These are phyloP conservation scores for Chlamydomonas eustigma DNA, from an alignment of 139 green algal genomes.

Conservation along the genomic window DNA sequence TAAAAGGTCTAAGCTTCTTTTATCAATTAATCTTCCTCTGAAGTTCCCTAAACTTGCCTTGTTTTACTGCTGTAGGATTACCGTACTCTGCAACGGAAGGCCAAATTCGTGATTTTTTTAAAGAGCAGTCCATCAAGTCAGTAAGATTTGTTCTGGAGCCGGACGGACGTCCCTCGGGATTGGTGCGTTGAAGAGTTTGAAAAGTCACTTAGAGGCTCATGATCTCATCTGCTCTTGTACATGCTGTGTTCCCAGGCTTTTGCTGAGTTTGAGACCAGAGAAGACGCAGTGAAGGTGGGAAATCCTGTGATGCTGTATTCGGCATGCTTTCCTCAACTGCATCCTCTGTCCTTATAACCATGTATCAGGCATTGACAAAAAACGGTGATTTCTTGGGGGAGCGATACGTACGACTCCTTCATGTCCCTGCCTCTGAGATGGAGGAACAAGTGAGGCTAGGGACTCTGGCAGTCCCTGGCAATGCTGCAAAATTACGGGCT, in stretches of 20 bases:
- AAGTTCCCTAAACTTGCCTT: neutral
- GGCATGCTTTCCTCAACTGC: neutral
- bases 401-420: constrained; percentile 63
- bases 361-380: constrained; percentile 55
- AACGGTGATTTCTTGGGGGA: constrained; percentile 68
- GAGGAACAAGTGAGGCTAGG: constrained; percentile 58
- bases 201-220: neutral
- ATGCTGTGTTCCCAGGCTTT: constrained; percentile 35
- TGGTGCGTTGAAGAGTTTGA: neutral
- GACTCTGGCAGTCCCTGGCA: constrained; percentile 49
- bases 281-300: constrained; percentile 40
- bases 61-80: neutral
- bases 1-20: too few relatives aligned
- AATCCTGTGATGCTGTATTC: neutral
- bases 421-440: constrained; percentile 63
- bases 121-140: neutral
- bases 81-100: constrained; percentile 8
- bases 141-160: constrained; percentile 11
- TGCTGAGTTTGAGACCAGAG: constrained; percentile 50
- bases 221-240: neutral
- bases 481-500: constrained; percentile 48
- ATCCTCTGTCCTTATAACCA: neutral
- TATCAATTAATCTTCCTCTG: neutral
- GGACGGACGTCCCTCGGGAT: constrained; percentile 4
- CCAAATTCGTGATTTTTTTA: constrained; percentile 7